Evolutionary conservation across 768 basidiomycete genomes (phyloP).

Genomic region (Suillus hirtellus): DNA sequence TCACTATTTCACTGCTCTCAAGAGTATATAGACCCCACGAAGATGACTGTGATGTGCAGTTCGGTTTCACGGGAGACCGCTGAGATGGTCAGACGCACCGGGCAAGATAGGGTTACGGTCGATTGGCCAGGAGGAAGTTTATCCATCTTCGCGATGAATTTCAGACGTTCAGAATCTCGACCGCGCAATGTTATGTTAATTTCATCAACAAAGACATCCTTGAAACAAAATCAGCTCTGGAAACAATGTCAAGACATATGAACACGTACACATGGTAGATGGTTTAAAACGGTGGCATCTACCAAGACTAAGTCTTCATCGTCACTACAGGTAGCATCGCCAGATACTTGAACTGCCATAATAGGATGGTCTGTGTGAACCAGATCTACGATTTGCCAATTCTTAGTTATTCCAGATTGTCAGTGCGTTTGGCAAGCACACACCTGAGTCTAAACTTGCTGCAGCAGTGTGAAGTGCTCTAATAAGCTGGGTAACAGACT

Average conservation of each 20-base stretch:
- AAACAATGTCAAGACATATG: not conserved
- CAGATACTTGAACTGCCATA: conserved; percentile 51
- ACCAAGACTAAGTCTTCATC: conserved; percentile 67
- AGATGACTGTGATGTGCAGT: conserved; percentile 53
- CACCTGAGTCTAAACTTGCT: conserved; percentile 56
- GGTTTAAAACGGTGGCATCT: conserved; percentile 60
- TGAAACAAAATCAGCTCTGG: conserved; percentile 14
- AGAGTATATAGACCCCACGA: conserved; percentile 67
- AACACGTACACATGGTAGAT: conserved; percentile 70
- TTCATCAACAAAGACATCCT: conserved; percentile 66
- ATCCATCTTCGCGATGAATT: conserved; percentile 46
- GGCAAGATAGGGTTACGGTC: conserved; percentile 60
- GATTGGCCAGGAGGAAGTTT: conserved; percentile 61
- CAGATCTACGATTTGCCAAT: conserved; percentile 50
- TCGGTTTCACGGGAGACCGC: conserved; percentile 8
- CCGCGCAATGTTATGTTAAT: conserved; percentile 62
- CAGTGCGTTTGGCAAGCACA: conserved; percentile 14
- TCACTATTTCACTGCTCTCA: conserved; percentile 65
- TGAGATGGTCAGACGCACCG: conserved; percentile 48
- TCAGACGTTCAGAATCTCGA: conserved; percentile 60
- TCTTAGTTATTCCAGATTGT: conserved; percentile 12
- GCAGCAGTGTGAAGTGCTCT: conserved; percentile 49
- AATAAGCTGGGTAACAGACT: conserved; percentile 55
- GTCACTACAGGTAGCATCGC: conserved; percentile 51
- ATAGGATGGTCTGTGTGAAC: conserved; percentile 69